Conservation (phyloP, 2,329 filamentous ascomycete genomes). For the Incumbomyces lentus region DNA sequence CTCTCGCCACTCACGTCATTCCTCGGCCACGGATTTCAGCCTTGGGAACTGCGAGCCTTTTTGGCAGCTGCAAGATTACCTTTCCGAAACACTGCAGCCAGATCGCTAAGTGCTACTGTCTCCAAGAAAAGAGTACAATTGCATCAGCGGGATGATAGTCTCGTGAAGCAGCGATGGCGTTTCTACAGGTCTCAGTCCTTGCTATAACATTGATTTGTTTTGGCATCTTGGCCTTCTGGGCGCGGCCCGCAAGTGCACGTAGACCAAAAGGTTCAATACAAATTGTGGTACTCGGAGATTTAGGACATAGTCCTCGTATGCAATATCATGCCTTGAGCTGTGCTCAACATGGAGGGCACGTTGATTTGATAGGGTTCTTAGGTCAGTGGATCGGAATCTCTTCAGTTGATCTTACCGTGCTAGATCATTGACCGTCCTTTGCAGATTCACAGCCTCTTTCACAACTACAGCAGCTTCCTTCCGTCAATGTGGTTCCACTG, state of each 20-base stretch:
- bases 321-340: conserved; percentile 95
- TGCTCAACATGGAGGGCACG: conserved; percentile 66
- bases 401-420: neutral
- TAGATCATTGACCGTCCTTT: conserved; percentile 4
- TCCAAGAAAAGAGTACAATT: neutral
- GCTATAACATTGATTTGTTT: conserved; percentile 35
- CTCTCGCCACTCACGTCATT: no score
- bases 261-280: conserved; percentile 49
- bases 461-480: conserved; percentile 57
- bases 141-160: neutral
- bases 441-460: conserved; percentile 72
- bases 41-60: no score
- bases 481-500: conserved; percentile 63
- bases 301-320: conserved; percentile 93
- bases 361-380: conserved; percentile 80
- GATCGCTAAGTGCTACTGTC: no score
- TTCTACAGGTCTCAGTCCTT: conserved; percentile 26
- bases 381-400: conserved; percentile 39
- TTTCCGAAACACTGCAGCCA: no score
- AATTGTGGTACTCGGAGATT: conserved; percentile 85
- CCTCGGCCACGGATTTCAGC: no score
- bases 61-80: no score
- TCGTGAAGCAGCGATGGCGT: neutral
- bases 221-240: conserved; percentile 30
- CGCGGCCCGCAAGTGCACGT: conserved; percentile 43